Evolutionary conservation across 768 basidiomycete species (phyloP).

Genomic region (Dentipellis sp.): DNA sequence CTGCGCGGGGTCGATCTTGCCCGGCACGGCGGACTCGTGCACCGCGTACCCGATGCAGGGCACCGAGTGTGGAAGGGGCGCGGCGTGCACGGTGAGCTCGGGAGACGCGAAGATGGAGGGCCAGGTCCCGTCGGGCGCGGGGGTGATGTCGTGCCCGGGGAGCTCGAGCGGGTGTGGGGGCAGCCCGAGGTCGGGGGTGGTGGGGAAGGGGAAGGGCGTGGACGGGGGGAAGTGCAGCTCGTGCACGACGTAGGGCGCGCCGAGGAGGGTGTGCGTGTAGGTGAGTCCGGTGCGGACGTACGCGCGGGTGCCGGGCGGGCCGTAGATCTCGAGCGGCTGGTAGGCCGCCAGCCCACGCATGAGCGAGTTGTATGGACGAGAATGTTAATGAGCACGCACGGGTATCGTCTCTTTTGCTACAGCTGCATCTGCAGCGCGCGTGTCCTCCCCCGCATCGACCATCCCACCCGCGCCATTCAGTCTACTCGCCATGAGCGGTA

Average conservation of each 20-base stretch:
- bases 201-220: slow-evolving; percentile 22
- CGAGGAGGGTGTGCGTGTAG: slow-evolving; percentile 63
- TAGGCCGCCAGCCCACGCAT: neutral
- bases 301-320: slow-evolving; percentile 73
- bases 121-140: slow-evolving; percentile 51
- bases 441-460: slow-evolving; percentile 49
- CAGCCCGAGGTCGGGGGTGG: slow-evolving; percentile 16
- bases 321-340: slow-evolving; percentile 77
- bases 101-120: slow-evolving; percentile 48
- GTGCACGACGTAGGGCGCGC: slow-evolving; percentile 68
- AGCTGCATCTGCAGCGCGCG: slow-evolving; percentile 28
- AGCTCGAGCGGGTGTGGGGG: slow-evolving; percentile 46
- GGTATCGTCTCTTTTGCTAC: slow-evolving; percentile 6
- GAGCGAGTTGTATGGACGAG: neutral
- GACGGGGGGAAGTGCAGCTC: slow-evolving; percentile 66
- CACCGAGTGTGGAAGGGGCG: slow-evolving; percentile 72
- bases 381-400: neutral
- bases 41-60: slow-evolving; percentile 78
- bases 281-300: slow-evolving; percentile 63
- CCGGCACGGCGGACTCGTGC: slow-evolving; percentile 59
- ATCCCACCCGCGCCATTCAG: slow-evolving; percentile 70
- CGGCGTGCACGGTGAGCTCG: slow-evolving; percentile 58
- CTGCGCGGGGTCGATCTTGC: slow-evolving; percentile 61
- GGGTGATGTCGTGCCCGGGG: slow-evolving; percentile 55
- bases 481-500: slow-evolving; percentile 58